Percentiles rank a stretch among this genome's conserved stretches.
Evolutionary conservation across 805 yeast genomes (phyloP).

Genomic region (Jamesozyma gamospora): DNA sequence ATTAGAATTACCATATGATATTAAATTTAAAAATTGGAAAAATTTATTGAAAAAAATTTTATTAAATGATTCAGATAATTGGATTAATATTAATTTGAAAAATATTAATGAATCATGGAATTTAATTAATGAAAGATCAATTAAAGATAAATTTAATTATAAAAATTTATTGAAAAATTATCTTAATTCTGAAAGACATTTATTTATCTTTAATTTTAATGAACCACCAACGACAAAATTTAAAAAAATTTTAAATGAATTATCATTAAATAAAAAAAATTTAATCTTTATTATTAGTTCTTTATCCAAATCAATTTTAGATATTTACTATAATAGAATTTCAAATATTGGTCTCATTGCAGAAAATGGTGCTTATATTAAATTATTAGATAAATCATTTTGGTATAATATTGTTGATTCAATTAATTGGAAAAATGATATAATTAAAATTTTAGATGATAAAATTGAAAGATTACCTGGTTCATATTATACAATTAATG

Average conservation of each 20-base stretch:
- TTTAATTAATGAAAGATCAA: constrained; percentile 34
- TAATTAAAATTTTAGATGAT: constrained; percentile 27
- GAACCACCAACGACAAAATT: constrained; percentile 55
- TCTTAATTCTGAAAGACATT: constrained; percentile 28
- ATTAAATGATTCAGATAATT: constrained; percentile 59
- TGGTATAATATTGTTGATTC: constrained; percentile 60
- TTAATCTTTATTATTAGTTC: constrained; percentile 64
- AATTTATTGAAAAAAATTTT: constrained; percentile 46
- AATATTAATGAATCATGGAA: constrained; percentile 46
- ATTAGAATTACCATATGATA: constrained; percentile 49
- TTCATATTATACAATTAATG: constrained; percentile 59
- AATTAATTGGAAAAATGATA: constrained; percentile 33
- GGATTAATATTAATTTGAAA: constrained; percentile 54
- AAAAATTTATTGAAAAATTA: constrained; percentile 24
- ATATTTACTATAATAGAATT: constrained; percentile 54
- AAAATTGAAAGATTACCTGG: constrained; percentile 72
- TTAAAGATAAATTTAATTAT: constrained; percentile 25
- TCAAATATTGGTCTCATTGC: constrained; percentile 76
- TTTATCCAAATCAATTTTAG: constrained; percentile 53
- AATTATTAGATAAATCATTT: constrained; percentile 31
- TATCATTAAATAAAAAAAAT: constrained; percentile 44
- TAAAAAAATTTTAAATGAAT: constrained; percentile 45
- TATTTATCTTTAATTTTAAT: constrained; percentile 37
- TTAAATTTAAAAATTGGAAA: constrained; percentile 52
- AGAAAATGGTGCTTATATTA: constrained; percentile 79